Evolutionary conservation across 345 rosid species (phyloP).

Genomic region (Eutrema japonicum): DNA sequence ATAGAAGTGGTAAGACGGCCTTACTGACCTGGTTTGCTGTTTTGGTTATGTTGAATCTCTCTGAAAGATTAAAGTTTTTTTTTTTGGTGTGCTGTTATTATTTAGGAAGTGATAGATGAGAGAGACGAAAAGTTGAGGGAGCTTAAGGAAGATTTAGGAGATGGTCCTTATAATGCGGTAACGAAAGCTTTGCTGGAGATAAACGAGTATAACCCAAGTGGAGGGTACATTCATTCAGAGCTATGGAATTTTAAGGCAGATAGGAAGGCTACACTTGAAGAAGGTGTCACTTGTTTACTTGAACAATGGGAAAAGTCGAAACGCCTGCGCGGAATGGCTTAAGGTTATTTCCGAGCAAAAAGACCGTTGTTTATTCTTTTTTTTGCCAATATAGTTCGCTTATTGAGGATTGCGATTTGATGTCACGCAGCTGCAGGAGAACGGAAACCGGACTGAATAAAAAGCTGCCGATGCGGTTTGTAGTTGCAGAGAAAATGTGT

Average conservation of each 20-base stretch:
- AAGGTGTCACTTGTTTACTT: constrained; percentile 64
- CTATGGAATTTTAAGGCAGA: constrained; percentile 72
- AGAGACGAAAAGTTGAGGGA: constrained; percentile 68
- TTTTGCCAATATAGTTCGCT: not conserved
- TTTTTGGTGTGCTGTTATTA: not conserved
- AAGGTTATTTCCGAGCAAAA: constrained; percentile 1
- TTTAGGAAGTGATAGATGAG: constrained; percentile 59
- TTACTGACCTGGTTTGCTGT: not conserved
- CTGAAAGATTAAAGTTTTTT: constrained; percentile 4
- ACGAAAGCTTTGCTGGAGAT: constrained; percentile 64
- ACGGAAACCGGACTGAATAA: constrained; percentile 9
- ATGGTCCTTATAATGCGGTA: constrained; percentile 64
- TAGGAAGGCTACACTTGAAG: constrained; percentile 70
- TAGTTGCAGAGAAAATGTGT: not conserved
- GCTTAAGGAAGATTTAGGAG: constrained; percentile 62
- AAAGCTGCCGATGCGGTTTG: constrained; percentile 14
- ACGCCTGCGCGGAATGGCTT: constrained; percentile 46
- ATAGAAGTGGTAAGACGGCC: constrained; percentile 54
- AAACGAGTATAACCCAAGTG: constrained; percentile 94
- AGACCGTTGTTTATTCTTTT: not conserved
- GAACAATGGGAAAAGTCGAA: constrained; percentile 49
- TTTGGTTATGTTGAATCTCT: constrained; percentile 5
- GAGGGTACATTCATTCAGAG: constrained; percentile 74
- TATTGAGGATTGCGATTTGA: not conserved
- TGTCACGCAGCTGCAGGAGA: constrained; percentile 15